Base-by-base conservation (phyloP, 805 yeast genomes). In the Metschnikowia kunwiensis region DNA sequence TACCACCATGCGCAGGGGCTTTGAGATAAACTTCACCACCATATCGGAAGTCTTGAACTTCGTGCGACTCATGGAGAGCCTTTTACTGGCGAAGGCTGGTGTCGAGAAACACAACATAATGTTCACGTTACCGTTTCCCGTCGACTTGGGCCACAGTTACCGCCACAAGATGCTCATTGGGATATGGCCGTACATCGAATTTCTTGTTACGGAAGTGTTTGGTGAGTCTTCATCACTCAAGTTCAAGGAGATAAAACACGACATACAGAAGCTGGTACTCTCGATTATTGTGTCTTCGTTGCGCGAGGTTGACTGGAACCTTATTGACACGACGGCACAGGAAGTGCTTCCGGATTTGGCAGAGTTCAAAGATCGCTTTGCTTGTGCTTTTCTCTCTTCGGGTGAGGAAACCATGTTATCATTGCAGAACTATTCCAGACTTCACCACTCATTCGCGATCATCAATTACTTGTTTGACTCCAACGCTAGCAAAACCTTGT, bases 141-240 rank as follows among this genome's bases (percentile, higher is more conserved):
- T 64, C 5, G 76, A 72, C 34, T 55, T 87, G 18, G 96, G 96
- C 0, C 54, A 55, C 2, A 65, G 68, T 0, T 74, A 78, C 44
- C 71, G 95, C 49, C 31, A 42, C 23, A 54, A 58, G 34, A 74
- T 55, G 29, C 54, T 65, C 21, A 57, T 68, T 12, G 95, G 96
- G 2, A 59, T 87, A 5, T 77, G 88, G 77, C 87, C 93, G 3
- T 91, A 89, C 50, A 56, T 85, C 36, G 91, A 86, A 35, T 87
- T 77, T 49, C 55, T 88, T 10, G 52, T 84, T n/a, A 61, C 72
- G 9, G 84, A 82, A 27, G 76, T 88, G 0, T 77, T 88, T 46
- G 74, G 72, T 5, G 73, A 76, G 17, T 63, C 85, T 2, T 35
- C 61, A 2, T 58, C 67, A 7, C 55, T 75, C 4, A 54, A 54